phyloP scores from a whole-genome alignment of 805 yeast species.

The Candida tammaniensis region DNA sequence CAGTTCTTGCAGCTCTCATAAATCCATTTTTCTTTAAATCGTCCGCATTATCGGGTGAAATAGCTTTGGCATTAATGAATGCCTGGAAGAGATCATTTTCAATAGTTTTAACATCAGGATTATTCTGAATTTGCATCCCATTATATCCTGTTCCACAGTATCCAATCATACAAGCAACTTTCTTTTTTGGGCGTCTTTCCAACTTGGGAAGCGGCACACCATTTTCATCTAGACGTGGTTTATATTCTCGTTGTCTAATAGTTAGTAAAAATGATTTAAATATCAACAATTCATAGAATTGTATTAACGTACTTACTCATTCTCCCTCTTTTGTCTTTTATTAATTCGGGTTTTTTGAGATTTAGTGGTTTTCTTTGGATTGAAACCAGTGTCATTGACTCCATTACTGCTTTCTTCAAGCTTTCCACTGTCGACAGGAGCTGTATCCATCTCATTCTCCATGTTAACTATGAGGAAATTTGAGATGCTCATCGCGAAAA shows the following conservation, averaged over 20 bases:
- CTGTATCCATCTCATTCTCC: slow-evolving; percentile 11
- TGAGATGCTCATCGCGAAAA: too few species aligned
- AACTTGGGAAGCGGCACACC: slow-evolving; percentile 58
- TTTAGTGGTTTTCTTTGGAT: slow-evolving; percentile 5
- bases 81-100: slow-evolving; percentile 88
- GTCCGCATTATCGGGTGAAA: slow-evolving; percentile 79
- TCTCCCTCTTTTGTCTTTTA: slow-evolving; percentile 21
- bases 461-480: too few species aligned
- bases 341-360: slow-evolving; percentile 2
- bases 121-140: slow-evolving; percentile 82
- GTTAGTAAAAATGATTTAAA: slow-evolving; percentile 7
- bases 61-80: slow-evolving; percentile 81
- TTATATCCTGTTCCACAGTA: slow-evolving; percentile 96
- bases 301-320: slow-evolving; percentile 56
- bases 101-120: slow-evolving; percentile 84
- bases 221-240: slow-evolving; percentile 52
- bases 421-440: slow-evolving; percentile 1
- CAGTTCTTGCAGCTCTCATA: slow-evolving; percentile 85
- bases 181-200: slow-evolving; percentile 78
- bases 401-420: background rate
- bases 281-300: background rate
- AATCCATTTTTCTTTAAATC: slow-evolving; percentile 87
- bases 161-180: slow-evolving; percentile 88
- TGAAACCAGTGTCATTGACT: slow-evolving; percentile 14
- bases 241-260: slow-evolving; percentile 30